Evolutionary conservation across 129 eudicot species (phyloP).

Genomic region (Flaveria trinervia): DNA sequence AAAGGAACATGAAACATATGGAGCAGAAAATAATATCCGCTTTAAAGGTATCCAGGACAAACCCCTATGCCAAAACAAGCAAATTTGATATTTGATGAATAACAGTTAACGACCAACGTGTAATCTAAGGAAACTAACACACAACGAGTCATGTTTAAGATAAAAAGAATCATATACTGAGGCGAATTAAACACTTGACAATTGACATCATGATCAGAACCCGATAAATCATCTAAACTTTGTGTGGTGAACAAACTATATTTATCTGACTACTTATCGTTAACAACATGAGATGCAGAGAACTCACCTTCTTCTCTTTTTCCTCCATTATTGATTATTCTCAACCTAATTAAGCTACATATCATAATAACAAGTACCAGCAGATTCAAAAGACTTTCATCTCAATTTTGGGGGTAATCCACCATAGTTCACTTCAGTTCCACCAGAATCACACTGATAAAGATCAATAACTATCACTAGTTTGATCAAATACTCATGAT

Average conservation of each 20-base stretch:
- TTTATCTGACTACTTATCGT: background rate
- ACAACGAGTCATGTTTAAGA: background rate
- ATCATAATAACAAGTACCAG: constrained; percentile 5
- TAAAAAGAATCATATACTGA: background rate
- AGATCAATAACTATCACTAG: background rate
- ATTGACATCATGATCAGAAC: background rate
- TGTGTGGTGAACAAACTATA: background rate
- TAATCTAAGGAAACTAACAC: background rate
- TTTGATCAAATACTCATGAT: constrained; percentile 11
- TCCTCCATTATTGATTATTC: constrained; percentile 10
- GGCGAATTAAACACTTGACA: background rate
- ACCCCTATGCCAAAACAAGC: background rate
- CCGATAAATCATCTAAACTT: constrained; percentile 8
- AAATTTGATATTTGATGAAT: background rate
- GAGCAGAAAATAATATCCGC: too few species aligned
- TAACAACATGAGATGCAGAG: background rate
- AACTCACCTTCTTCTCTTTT: background rate
- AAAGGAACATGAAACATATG: too few species aligned
- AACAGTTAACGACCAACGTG: background rate
- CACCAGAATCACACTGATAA: background rate
- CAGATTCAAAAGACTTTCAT: background rate
- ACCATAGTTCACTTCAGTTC: background rate
- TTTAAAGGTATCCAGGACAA: background rate
- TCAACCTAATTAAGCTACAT: constrained; percentile 10
- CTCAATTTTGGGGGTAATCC: background rate